Base-by-base conservation (phyloP, 306 rosid species). In the Delonix regia region DNA sequence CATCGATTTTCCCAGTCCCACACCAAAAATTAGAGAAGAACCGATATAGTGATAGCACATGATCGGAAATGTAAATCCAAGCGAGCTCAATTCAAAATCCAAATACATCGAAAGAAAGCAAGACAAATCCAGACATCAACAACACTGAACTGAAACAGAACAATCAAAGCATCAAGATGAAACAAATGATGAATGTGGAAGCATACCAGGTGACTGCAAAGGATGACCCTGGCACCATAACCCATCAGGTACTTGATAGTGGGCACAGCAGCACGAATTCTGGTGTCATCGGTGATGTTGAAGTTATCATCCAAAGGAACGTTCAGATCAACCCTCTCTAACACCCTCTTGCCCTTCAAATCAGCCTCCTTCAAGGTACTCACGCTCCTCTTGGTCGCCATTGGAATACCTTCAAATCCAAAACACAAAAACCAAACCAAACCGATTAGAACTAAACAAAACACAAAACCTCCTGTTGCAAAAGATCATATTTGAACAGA, bases 331-430 rank as follows among this genome's bases (percentile, higher is more conserved):
- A 85, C 95, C 75, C 95, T 88, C 21, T 85, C 92, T 12, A 90
- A 87, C 47, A 90, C 95, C 77, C 82, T 85, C 83, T 90, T 90
- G 28, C 91, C 92, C 87, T 90, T 90, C 91, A 90, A 84, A 77
- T 88, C 92, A 8, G 88, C 85, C 85, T 86, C 90, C 80, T 85
- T 90, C 79, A 90, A 74, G 49, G 92, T 85, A 8, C 88, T 69
- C 44, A 90, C 95, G 78, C 95, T 90, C 81, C 82, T 90, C 80
- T 90, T 90, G 77, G 94, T 86, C 39, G 91, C 92, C 95, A 90
- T 90, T 24, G 45, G 61, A 75, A 19, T 41, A 60, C 41, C 80
- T 85, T 53, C 68, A 61, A 21, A n/a, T 65, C 28, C 4, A 34
- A 51, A 71, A 7, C 48, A 48, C 52, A 77, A 73, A 55, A 34